Percentiles rank a stretch among this genome's conserved stretches.
Conservation (phyloP, 78 protist species). For the Dictyostelium purpureum region DNA sequence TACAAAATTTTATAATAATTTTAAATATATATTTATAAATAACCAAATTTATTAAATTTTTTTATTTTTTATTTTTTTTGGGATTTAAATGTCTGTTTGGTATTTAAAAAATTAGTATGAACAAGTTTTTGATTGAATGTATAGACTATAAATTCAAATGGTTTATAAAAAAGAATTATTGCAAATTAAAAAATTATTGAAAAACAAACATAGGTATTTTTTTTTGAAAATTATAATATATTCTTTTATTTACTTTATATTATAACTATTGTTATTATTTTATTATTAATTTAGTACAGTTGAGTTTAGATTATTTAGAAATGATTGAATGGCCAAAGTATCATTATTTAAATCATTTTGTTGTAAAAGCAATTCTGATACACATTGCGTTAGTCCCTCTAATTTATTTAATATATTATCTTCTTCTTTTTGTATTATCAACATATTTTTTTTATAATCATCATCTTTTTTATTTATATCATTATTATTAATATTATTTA, state of each 20-base stretch:
- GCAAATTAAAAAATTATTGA: no score
- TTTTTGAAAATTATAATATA: not conserved
- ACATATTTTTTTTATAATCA: no score
- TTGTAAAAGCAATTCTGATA: not conserved
- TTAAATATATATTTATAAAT: not conserved
- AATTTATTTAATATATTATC: not conserved
- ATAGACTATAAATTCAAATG: no score
- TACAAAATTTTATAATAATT: not conserved
- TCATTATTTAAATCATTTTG: not conserved
- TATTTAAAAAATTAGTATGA: no score
- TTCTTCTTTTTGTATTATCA: not conserved
- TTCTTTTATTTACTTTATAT: not conserved
- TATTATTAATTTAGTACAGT: not conserved
- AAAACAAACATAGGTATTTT: no score
- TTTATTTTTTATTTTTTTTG: no score
- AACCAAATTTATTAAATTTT: no score
- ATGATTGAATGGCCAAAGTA: not conserved
- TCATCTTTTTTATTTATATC: not conserved
- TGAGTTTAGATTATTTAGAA: not conserved
- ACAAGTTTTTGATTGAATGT: no score
- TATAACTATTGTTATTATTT: not conserved
- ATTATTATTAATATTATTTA: not conserved
- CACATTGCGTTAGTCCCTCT: not conserved
- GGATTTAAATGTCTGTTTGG: no score
- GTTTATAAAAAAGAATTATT: no score